Base-by-base conservation (phyloP, 176 grass and related monocot genomes). In the Aegilops bicornis region DNA sequence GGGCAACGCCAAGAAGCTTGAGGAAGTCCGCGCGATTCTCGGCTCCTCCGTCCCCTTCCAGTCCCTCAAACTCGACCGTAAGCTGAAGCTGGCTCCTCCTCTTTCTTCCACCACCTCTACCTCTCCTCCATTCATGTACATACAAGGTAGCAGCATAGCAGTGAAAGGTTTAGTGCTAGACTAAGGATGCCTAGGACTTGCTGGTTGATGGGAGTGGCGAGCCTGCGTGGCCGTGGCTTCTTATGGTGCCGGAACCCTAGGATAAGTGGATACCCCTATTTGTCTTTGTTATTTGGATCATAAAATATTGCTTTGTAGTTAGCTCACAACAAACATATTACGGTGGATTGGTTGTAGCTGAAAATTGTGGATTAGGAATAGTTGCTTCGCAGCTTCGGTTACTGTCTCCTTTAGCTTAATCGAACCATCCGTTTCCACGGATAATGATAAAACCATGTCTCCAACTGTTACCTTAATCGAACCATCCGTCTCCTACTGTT, bases 1-100 rank as follows among this genome's bases (percentile, higher is more conserved):
- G 20, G 96, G 96, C 24, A 98, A 98, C 91, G 84, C 93, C 60
- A 98, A 98, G 90, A 98, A 98, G 92, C 93, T 98, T 70, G 96
- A 96, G 88, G 93, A 98, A 70, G 93, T 94, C 76, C 88, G 93
- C 47, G 90, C 93, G 33, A 98, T 96, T 79, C 90, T 96, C 60
- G 96, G 90, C 79, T 54, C 88, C 40, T 98, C 93, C 86, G 79
- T 98, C 84, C 96, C 96, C 80, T 96, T 98, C 87, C 90, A 92
- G 82, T 96, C 93, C 40, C 90, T 98, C 82, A 98, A 96, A 78
- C 88, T 98, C 84, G 96, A 96, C 64, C 42, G 96, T 98, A 89
- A 75, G 74, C 12, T 37, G 58, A 89, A 75, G 74, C 12, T 37
- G 58, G 58, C 69, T 60, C 68, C 66, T 10, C 4, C 0, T 39